A percentile compares a stretch with the other conserved stretches of the same genome.
These are phyloP conservation scores for Nitzschia sp. DNA, from an alignment of 108 stramenopile genomes.

Conservation along the genomic window DNA sequence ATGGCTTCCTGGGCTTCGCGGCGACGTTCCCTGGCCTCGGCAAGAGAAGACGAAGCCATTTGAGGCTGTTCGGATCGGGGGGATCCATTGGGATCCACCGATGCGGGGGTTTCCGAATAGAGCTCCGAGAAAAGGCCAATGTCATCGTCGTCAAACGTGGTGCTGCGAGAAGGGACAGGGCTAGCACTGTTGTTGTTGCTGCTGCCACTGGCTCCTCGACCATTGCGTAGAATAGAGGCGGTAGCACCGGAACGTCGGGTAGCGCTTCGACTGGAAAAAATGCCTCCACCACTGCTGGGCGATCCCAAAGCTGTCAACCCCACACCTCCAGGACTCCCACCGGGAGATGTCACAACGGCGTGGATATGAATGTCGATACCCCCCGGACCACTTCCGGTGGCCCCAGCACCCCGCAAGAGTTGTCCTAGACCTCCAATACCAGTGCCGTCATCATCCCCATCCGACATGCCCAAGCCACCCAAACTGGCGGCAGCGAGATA, in stretches of 20 bases:
- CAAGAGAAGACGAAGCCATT: background rate
- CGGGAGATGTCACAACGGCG: constrained; percentile 81
- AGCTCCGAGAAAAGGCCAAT: constrained; percentile 72
- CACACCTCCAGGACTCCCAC: constrained; percentile 23
- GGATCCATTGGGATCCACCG: constrained; percentile 56
- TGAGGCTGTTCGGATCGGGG: constrained; percentile 2
- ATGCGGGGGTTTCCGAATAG: constrained; percentile 72
- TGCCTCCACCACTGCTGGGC: constrained; percentile 5
- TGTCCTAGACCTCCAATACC: constrained; percentile 35
- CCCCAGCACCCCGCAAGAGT: constrained; percentile 32
- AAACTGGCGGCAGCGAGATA: constrained; percentile 59
- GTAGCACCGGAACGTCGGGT: background rate
- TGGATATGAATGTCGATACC: constrained; percentile 92
- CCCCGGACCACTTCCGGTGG: constrained; percentile 38
- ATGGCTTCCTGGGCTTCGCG: background rate
- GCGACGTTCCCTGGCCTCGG: background rate
- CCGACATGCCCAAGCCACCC: constrained; percentile 13
- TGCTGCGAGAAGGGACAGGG: background rate
- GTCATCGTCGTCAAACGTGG: constrained; percentile 42
- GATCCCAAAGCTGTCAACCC: background rate
- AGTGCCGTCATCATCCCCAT: constrained; percentile 22
- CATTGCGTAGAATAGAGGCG: constrained; percentile 6
- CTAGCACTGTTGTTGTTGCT: background rate
- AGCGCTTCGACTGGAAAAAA: constrained; percentile 13
- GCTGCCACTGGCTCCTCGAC: background rate